Base-by-base conservation (phyloP, 2,329 filamentous ascomycete species). In the Aureobasidium sp. region DNA sequence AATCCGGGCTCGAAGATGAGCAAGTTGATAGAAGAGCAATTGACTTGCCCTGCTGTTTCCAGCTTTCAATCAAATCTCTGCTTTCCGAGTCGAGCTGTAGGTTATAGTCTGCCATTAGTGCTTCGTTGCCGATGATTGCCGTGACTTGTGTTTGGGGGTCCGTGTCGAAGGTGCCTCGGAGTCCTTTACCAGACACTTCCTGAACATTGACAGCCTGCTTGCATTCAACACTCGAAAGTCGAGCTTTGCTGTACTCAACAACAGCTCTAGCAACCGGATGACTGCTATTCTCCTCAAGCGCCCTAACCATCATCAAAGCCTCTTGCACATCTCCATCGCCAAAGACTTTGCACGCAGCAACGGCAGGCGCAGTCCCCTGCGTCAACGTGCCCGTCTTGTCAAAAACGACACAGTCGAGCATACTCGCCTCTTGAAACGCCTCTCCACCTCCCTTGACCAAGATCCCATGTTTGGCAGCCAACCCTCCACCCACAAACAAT, bases 301-400 rank as follows among this genome's bases (percentile, higher is more conserved):
- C 77, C 61, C 82, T 83, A 5, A 88, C 76, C 2, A 84, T 79
- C 0, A 81, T 80, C 3, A 88, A 76, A 14, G 80, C 73, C 44
- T 76, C 56, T 2, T 61, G 51, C 42, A 73, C 66, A 22, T 75
- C 65, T 9, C 20, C 5, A 12, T 69, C 68, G 20, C 17, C 37
- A 27, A 49, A 22, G 25, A 53, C 20, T 27, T 61, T 53, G 27
- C 49, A 61, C 22, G 61, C 42, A 14, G 56, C 44, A 15, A 55
- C 52, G 9, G 59, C 41, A 9, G 89, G 88, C 66, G 90, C 86
- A 7, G 87, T 88, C 5, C 83, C 83, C 68, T 87, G 78, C 0
- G 90, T 94, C 63, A 95, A 77, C 0, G 90, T 95, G 1, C 90
- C 90, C 0, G 90, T 95, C 79, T 95, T 94, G 79, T 95, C 90